Evolutionary conservation across 805 yeast genomes (phyloP).

Genomic region (Monosporozyma solicola): DNA sequence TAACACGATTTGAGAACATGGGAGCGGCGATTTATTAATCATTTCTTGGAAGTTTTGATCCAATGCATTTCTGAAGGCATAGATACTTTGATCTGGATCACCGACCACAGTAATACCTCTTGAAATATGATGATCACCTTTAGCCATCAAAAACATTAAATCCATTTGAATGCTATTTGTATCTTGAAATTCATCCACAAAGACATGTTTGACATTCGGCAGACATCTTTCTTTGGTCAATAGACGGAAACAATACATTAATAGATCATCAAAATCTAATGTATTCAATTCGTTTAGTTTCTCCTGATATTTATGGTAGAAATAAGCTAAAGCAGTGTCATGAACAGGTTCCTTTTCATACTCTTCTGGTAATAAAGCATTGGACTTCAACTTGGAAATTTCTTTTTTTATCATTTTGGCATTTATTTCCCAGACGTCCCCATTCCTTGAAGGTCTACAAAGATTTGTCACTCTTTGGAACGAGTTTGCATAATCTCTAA

Average conservation of each 20-base stretch:
- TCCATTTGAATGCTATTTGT: slow-evolving; percentile 71
- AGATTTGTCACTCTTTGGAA: slow-evolving; percentile 23
- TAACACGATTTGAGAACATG: slow-evolving; percentile 35
- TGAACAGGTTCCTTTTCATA: slow-evolving; percentile 24
- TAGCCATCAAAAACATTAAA: slow-evolving; percentile 47
- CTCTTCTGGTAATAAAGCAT: slow-evolving; percentile 38
- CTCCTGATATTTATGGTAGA: slow-evolving; percentile 48
- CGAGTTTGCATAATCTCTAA: slow-evolving; percentile 26
- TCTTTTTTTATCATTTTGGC: slow-evolving; percentile 33
- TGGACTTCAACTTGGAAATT: slow-evolving; percentile 51
- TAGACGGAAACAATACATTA: slow-evolving; percentile 46
- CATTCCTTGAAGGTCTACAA: slow-evolving; percentile 14
- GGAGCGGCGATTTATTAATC: slow-evolving; percentile 33
- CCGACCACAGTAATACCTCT: slow-evolving; percentile 81
- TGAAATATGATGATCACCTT: slow-evolving; percentile 31
- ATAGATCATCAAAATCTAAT: slow-evolving; percentile 79
- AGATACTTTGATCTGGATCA: slow-evolving; percentile 93
- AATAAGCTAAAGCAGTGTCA: slow-evolving; percentile 28
- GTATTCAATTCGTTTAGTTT: slow-evolving; percentile 35
- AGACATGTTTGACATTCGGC: slow-evolving; percentile 51
- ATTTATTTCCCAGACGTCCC: slow-evolving; percentile 34
- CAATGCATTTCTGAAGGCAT: slow-evolving; percentile 78
- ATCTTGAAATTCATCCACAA: slow-evolving; percentile 94
- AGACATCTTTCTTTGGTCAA: slow-evolving; percentile 38
- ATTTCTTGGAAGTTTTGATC: slow-evolving; percentile 54